Evolutionary conservation across 805 yeast species (phyloP), one percentile per base, ranked within the genome.

Genomic region (Clavispora carvajalis): DNA sequence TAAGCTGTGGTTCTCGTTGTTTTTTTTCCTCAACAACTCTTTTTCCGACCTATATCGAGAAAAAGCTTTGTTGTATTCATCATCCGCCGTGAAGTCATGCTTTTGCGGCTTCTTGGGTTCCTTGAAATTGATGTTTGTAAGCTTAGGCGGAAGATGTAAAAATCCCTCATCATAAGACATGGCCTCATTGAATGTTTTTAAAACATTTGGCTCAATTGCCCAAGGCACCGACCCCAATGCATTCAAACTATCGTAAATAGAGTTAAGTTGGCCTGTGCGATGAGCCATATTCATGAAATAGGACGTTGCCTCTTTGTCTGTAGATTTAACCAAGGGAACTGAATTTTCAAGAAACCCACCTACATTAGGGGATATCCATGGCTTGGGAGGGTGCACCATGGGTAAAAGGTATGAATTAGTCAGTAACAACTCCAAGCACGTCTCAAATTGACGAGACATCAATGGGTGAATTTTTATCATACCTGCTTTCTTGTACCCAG

Each of bases 381-480:
- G 50, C 39, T 54, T 54, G 1, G 74, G 73, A 6, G 69, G 66
- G 22, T 48, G 45, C 7, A 69, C 22, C 73, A 69, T 68, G 1
- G 74, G 74, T 5, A 68, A 43, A 23, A 22, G 29, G 18, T 43
- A 43, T 6, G 39, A 26, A 15, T 46, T 45, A 4, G 46, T 12
- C 18, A 34, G 45, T 16, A 48, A 40, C 12, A 44, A 26, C 13
- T 46, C 51, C 23, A 28, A 33, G 37, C 43, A 44, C 15, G 35
- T 22, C 4, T 24, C 33, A 36, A 48, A 39, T 6, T 41, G 40
- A 10, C 36, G 38, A 10, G 41, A 22, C 7, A 50, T 34, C n/a
- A 34, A 22, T 3, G 48, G 42, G 37, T 48, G 47, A 7, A 39
- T 34, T n/a, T 34, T 13, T 12, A 50, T 30, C 11, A 47, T 41